Conservation (phyloP, 805 yeast species). For the Pichia ethanolica region DNA sequence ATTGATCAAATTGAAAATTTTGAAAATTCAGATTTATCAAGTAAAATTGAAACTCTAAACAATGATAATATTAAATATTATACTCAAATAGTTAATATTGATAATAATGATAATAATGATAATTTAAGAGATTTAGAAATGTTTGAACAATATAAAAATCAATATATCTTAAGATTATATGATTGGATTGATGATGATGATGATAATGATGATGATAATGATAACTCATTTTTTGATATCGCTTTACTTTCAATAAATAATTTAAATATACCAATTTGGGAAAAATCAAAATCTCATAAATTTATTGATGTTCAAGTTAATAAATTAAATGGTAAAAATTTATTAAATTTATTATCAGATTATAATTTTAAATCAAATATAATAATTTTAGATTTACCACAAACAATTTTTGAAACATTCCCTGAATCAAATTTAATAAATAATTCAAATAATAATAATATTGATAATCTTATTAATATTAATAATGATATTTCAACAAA, state of each 20-base stretch:
- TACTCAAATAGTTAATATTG: background rate
- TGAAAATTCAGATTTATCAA: background rate
- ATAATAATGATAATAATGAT: too few species aligned
- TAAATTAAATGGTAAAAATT: conserved; percentile 15
- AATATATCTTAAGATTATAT: conserved; percentile 38
- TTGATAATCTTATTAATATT: background rate
- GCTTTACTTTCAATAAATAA: conserved; percentile 19
- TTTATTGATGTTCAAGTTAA: conserved; percentile 41
- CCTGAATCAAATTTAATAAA: conserved; percentile 25
- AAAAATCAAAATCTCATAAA: conserved; percentile 29
- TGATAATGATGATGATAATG: conserved; percentile 9
- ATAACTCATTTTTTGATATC: conserved; percentile 9
- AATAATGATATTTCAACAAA: conserved; percentile 6
- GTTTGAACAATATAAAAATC: conserved; percentile 16
- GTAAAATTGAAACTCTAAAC: background rate
- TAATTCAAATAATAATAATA: too few species aligned
- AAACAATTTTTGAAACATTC: conserved; percentile 47
- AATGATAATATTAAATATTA: conserved; percentile 2
- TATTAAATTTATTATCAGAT: conserved; percentile 13
- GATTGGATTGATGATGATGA: conserved; percentile 20
- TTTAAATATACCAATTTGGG: conserved; percentile 40
- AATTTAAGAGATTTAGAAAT: background rate
- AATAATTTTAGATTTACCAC: conserved; percentile 51
- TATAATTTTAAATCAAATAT: conserved; percentile 28
- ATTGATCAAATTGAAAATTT: background rate